Base-by-base conservation (phyloP, 176 grass and related monocot species). In the Oryza brachyantha region DNA sequence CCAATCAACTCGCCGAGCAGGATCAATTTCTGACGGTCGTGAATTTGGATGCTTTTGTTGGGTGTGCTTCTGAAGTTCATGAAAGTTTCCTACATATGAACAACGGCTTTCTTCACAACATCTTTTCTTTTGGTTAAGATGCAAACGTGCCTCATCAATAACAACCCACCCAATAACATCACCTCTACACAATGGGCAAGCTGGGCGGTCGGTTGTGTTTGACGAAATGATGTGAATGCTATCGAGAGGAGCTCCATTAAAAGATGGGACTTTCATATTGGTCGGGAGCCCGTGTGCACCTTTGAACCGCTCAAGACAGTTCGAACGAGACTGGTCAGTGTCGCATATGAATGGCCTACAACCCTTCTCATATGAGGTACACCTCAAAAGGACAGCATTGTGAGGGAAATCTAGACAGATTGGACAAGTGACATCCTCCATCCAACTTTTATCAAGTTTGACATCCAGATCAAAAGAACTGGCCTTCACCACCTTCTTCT, bases 381-480 rank as follows among this genome's bases (percentile, higher is more conserved):
- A 97, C 67, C 84, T 82, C 29, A 97, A 76, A 34, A 94, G 48
- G 37, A 94, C 94, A 14, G 84, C 88, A 65, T 92, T 92, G 80
- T 97, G 91, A 25, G 94, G 94, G 25, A 70, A 76, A 87, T 97
- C 91, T 13, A 97, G 84, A 84, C 94, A 97, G 58, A 97, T 97
- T 17, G 94, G 89, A 55, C 94, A 97, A 64, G 91, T 90, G 21
- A 90, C 83, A 81, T 94, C 94, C 75, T 94, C 89, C 70, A 24
- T 70, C 91, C 85, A 93, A 59, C 77, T 82, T 29, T 25, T 69
- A 76, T 88, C 84, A n/a, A 90, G 12, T 22, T 90, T 72, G 60
- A 87, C 66, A 38, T 87, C 84, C 43, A 79, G 79, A 38, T 90
- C 81, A 17, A 93, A 69, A 73, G 82, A 79, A 26, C 62, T 55